Conservation (phyloP, 768 basidiomycete species). For the Lentinula edodes region DNA sequence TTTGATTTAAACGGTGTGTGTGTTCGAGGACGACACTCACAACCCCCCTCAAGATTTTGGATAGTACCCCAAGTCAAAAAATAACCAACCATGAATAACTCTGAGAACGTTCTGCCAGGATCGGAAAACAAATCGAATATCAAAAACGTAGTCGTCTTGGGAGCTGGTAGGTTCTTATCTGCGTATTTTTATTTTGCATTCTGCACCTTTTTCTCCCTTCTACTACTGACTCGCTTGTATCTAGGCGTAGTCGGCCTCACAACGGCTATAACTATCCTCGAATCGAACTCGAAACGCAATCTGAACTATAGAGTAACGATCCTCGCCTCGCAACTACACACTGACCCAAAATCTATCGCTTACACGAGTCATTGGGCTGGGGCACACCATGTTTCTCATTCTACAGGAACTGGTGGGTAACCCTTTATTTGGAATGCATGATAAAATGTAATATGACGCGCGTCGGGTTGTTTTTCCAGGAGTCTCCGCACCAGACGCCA, state of each 20-base stretch:
- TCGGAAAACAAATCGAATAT: neutral
- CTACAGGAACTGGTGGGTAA: constrained; percentile 32
- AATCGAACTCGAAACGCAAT: constrained; percentile 25
- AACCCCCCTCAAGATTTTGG: no score
- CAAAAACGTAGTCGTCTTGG: constrained; percentile 1
- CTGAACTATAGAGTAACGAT: constrained; percentile 36
- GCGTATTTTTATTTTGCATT: neutral
- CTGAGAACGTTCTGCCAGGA: neutral
- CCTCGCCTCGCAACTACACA: constrained; percentile 46
- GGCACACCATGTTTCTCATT: constrained; percentile 52
- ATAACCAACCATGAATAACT: no score
- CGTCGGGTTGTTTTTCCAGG: neutral
- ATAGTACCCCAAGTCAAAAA: no score
- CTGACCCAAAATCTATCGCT: constrained; percentile 40
- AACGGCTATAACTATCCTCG: constrained; percentile 47
- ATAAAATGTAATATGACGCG: no score
- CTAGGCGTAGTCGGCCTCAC: constrained; percentile 53
- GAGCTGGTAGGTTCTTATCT: neutral
- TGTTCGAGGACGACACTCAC: no score
- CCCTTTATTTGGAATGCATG: neutral
- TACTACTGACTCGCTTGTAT: neutral
- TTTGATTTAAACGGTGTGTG: no score
- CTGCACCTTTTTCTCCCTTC: neutral
- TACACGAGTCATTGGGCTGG: constrained; percentile 61
- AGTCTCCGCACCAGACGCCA: neutral